Evolutionary conservation across 768 basidiomycete species (phyloP).

Genomic region (Kockovaella imperatae): DNA sequence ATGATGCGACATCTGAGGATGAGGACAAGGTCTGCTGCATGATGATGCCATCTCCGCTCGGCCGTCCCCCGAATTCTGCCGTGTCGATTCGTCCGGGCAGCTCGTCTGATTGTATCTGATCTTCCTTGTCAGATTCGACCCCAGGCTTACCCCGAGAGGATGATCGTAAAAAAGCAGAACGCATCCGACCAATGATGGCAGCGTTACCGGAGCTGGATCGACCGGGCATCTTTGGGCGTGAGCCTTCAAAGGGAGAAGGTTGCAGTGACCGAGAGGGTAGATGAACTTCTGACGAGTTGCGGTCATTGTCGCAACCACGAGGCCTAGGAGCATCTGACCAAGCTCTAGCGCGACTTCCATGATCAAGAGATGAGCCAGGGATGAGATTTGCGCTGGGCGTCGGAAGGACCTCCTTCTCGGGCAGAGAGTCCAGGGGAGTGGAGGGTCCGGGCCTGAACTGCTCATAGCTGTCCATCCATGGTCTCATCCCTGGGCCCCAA

Average conservation of each 20-base stretch:
- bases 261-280: neutral
- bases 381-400: neutral
- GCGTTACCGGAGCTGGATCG: conserved; percentile 35
- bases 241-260: no score
- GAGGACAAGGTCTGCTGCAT: conserved; percentile 11
- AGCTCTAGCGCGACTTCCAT: conserved; percentile 19
- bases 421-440: conserved; percentile 17
- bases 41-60: conserved; percentile 1
- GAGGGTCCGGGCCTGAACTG: conserved; percentile 6
- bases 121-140: no score
- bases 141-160: conserved; percentile 14
- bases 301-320: neutral
- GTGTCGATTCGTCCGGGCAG: conserved; percentile 11
- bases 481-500: conserved; percentile 30
- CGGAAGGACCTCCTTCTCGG: conserved; percentile 12
- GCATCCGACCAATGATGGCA: conserved; percentile 29
- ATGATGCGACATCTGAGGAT: conserved; percentile 5
- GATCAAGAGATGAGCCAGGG: neutral
- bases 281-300: neutral
- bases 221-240: conserved; percentile 21
- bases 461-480: conserved; percentile 29
- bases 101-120: no score
- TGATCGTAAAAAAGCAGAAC: conserved; percentile 19
- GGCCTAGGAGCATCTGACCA: conserved; percentile 34
- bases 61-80: conserved; percentile 26